A percentile compares a stretch with the other conserved stretches of the same genome.
Conservation (phyloP, 169 alveolate species). For the Eimeria necatrix region DNA sequence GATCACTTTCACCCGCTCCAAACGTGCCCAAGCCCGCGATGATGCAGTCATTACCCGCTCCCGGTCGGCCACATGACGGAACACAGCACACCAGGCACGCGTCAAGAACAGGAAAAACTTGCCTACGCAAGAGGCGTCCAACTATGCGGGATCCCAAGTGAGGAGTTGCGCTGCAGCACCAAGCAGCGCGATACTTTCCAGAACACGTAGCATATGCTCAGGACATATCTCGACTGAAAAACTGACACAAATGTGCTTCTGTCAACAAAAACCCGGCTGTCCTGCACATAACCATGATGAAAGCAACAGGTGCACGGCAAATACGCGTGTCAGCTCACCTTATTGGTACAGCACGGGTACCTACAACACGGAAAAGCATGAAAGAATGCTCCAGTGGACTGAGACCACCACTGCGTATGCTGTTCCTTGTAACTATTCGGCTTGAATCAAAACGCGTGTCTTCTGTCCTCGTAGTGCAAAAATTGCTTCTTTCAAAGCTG, state of each 20-base stretch:
- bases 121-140: slow-evolving; percentile 61
- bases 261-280: neutral
- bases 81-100: slow-evolving; percentile 47
- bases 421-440: slow-evolving; percentile 33
- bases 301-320: neutral
- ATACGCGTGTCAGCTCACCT: slow-evolving; percentile 24
- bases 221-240: neutral
- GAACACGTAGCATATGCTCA: neutral
- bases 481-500: neutral
- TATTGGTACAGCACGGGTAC: slow-evolving; percentile 31
- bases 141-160: slow-evolving; percentile 63
- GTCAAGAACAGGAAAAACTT: slow-evolving; percentile 69
- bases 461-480: neutral
- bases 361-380: slow-evolving; percentile 55
- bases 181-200: neutral
- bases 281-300: neutral
- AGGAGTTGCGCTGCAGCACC: slow-evolving; percentile 69
- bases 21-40: slow-evolving; percentile 47
- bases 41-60: slow-evolving; percentile 31
- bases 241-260: neutral
- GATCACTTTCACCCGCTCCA: slow-evolving; percentile 14
- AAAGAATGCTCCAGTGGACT: slow-evolving; percentile 65
- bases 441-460: slow-evolving; percentile 9
- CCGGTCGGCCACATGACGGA: slow-evolving; percentile 42
- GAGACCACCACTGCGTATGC: slow-evolving; percentile 29